A percentile compares a stretch with the other conserved stretches of the same genome.
Evolutionary conservation across 345 rosid genomes (phyloP).

Genomic region (Syzygium oleosum): DNA sequence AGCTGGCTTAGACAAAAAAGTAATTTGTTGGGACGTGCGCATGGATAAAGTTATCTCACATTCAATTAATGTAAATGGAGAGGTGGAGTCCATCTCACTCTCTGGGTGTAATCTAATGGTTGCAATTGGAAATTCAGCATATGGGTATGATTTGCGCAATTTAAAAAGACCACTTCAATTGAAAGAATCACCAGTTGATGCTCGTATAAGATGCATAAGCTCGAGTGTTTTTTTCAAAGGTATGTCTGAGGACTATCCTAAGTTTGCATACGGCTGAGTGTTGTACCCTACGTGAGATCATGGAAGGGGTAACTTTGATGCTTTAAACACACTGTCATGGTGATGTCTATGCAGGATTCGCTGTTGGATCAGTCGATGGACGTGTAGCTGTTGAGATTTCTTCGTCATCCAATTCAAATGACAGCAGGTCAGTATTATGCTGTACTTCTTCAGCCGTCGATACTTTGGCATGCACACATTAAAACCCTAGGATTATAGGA

Average conservation of each 20-base stretch:
- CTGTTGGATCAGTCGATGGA: constrained; percentile 85
- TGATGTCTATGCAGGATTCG: constrained; percentile 51
- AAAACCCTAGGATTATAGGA: neutral
- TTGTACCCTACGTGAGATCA: neutral
- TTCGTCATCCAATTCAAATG: constrained; percentile 25
- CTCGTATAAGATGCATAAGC: constrained; percentile 46
- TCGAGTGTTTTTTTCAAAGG: constrained; percentile 47
- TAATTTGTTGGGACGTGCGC: constrained; percentile 62
- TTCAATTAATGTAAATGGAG: constrained; percentile 22
- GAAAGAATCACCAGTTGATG: constrained; percentile 36
- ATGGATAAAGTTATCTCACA: constrained; percentile 17
- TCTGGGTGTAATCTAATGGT: constrained; percentile 53
- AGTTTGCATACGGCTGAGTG: neutral
- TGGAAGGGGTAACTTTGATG: neutral
- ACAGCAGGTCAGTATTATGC: constrained; percentile 33
- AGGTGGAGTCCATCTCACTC: constrained; percentile 62
- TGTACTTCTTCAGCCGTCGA: neutral
- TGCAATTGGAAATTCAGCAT: constrained; percentile 50
- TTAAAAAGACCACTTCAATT: constrained; percentile 38
- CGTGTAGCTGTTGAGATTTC: constrained; percentile 58
- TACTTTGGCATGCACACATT: neutral
- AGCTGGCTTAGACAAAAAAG: constrained; percentile 72
- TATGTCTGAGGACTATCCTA: constrained; percentile 4
- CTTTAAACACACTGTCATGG: neutral
- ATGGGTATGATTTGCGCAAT: constrained; percentile 60